phyloP scores from a whole-genome alignment of 306 rosid species.

The Canavalia gladiata region DNA sequence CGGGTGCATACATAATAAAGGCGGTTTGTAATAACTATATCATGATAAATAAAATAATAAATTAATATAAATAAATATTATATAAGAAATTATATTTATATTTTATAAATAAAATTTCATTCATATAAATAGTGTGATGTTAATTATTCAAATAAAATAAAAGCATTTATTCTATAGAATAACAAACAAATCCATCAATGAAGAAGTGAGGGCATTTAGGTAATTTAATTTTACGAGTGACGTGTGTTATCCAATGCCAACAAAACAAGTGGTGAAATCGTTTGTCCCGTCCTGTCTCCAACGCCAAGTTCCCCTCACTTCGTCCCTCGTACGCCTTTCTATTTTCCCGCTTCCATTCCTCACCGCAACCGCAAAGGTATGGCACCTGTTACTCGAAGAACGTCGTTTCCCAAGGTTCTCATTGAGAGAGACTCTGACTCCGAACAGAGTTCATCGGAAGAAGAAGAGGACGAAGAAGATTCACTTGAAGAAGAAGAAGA shows the following conservation, averaged over 20 bases:
- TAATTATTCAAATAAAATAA: no score
- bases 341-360: constrained; percentile 40
- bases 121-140: no score
- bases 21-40: no score
- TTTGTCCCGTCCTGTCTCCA: not conserved
- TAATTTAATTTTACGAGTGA: not conserved
- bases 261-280: not conserved
- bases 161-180: no score
- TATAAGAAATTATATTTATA: no score
- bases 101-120: no score
- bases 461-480: constrained; percentile 50
- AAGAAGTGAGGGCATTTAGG: no score
- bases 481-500: constrained; percentile 34
- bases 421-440: constrained; percentile 79
- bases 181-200: no score
- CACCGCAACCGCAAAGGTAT: constrained; percentile 43
- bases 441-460: constrained; percentile 80
- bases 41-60: no score
- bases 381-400: constrained; percentile 77
- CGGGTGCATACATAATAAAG: no score
- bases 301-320: not conserved
- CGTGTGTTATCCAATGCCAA: constrained; percentile 11
- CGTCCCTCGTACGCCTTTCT: not conserved
- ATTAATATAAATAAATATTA: no score
- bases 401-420: constrained; percentile 69